Conservation (phyloP, 129 eudicot species). For the Scalesia atractyloides region DNA sequence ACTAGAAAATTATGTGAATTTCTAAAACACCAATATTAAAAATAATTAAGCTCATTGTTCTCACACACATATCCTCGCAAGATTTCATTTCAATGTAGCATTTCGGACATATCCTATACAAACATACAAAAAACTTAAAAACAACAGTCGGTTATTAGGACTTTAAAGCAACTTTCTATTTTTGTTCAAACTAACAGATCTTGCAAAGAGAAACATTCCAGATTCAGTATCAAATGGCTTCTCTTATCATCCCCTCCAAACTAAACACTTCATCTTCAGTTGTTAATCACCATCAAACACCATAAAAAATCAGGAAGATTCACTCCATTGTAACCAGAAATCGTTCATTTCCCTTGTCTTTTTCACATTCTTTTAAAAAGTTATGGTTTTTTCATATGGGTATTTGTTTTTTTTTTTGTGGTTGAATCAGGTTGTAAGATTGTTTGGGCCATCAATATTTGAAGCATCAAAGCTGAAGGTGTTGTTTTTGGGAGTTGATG, state of each 20-base stretch:
- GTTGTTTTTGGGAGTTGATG: slow-evolving; percentile 77
- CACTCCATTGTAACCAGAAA: slow-evolving; percentile 51
- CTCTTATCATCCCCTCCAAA: slow-evolving; percentile 55
- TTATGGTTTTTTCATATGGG: slow-evolving; percentile 6
- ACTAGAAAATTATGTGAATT: too few relatives aligned
- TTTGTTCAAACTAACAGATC: neutral
- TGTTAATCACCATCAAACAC: slow-evolving; percentile 39
- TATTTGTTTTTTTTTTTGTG: neutral
- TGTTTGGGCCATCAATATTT: slow-evolving; percentile 90
- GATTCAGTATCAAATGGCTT: slow-evolving; percentile 37
- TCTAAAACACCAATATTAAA: too few relatives aligned
- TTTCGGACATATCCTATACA: too few relatives aligned
- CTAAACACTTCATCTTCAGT: slow-evolving; percentile 32
- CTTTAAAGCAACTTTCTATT: neutral
- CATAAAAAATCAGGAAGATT: slow-evolving; percentile 44
- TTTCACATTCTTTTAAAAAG: neutral
- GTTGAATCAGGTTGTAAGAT: slow-evolving; percentile 66
- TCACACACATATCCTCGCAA: too few relatives aligned
- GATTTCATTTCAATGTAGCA: too few relatives aligned
- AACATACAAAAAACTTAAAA: too few relatives aligned
- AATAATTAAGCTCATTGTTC: too few relatives aligned
- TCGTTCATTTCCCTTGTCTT: neutral
- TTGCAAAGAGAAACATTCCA: too few relatives aligned
- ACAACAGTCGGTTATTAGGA: too few relatives aligned
- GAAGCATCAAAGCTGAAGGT: slow-evolving; percentile 90